Conservation (phyloP, 345 rosid genomes). For the Populus davidiana region DNA sequence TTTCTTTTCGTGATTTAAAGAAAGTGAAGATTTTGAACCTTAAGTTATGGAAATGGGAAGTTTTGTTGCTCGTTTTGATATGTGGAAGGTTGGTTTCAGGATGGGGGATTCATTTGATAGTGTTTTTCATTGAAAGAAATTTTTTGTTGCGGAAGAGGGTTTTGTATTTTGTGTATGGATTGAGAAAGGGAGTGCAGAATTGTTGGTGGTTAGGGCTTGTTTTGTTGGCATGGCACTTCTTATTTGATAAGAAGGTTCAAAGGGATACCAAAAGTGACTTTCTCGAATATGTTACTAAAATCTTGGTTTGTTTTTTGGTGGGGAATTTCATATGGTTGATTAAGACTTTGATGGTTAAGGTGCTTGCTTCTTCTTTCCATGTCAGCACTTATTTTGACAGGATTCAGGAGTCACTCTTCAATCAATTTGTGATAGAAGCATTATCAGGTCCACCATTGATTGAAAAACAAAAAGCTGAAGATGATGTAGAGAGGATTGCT, state of each 20-base stretch:
- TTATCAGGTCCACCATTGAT: conserved; percentile 73
- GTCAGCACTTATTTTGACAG: conserved; percentile 90
- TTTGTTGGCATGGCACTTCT: conserved; percentile 59
- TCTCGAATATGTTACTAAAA: conserved; percentile 57
- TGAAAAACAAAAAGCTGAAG: conserved; percentile 45
- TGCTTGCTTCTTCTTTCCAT: conserved; percentile 81
- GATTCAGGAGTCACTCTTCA: conserved; percentile 76
- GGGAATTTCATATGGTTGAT: conserved; percentile 68
- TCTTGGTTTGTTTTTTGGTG: conserved; percentile 62
- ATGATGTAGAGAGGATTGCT: conserved; percentile 47
- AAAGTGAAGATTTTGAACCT: conserved; percentile 44
- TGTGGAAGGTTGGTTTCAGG: conserved; percentile 85
- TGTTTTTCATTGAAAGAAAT: conserved; percentile 75
- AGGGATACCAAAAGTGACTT: conserved; percentile 25
- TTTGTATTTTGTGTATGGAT: conserved; percentile 80
- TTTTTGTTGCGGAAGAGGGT: conserved; percentile 67
- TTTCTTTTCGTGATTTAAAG: conserved; percentile 36
- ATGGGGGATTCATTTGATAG: conserved; percentile 75
- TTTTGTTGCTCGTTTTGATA: conserved; percentile 64
- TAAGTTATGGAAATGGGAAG: conserved; percentile 87
- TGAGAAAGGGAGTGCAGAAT: conserved; percentile 75
- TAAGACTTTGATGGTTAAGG: conserved; percentile 84
- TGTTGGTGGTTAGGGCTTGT: conserved; percentile 81
- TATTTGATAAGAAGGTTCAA: conserved; percentile 59
- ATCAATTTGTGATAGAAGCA: conserved; percentile 79